Evolutionary conservation across 169 alveolate genomes (phyloP).

Genomic region (Plasmodium yoelii): DNA sequence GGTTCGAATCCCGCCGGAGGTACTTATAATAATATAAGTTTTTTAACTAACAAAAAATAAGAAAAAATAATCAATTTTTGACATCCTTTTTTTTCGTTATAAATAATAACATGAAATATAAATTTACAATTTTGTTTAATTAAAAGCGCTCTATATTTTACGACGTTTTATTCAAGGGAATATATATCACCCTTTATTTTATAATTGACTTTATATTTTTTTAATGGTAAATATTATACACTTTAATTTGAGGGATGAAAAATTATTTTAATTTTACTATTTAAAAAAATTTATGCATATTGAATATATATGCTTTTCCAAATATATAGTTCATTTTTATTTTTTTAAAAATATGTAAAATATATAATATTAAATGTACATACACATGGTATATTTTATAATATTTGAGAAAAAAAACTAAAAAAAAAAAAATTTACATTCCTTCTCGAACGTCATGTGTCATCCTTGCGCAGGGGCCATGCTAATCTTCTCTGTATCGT

Average conservation of each 20-base stretch:
- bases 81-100: not conserved
- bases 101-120: not conserved
- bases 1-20: conserved; percentile 95
- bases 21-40: conserved; percentile 21
- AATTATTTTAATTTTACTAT: too few relatives aligned
- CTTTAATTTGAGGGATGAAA: too few relatives aligned
- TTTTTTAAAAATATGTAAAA: not conserved
- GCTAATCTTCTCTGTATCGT: conserved; percentile 99
- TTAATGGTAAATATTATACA: too few relatives aligned
- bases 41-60: not conserved
- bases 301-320: not conserved
- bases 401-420: conserved; percentile 51
- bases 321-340: too few relatives aligned
- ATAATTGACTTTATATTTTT: too few relatives aligned
- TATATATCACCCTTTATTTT: too few relatives aligned
- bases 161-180: too few relatives aligned
- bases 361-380: conserved; percentile 16
- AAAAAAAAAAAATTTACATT: conserved; percentile 96
- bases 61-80: not conserved
- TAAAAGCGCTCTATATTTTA: too few relatives aligned
- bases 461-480: conserved; percentile 99
- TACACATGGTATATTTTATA: not conserved
- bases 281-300: not conserved
- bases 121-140: not conserved
- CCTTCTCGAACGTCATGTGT: conserved; percentile 99